phyloP scores from a whole-genome alignment of 2,329 filamentous ascomycete species.

The Beauveria varroae region DNA sequence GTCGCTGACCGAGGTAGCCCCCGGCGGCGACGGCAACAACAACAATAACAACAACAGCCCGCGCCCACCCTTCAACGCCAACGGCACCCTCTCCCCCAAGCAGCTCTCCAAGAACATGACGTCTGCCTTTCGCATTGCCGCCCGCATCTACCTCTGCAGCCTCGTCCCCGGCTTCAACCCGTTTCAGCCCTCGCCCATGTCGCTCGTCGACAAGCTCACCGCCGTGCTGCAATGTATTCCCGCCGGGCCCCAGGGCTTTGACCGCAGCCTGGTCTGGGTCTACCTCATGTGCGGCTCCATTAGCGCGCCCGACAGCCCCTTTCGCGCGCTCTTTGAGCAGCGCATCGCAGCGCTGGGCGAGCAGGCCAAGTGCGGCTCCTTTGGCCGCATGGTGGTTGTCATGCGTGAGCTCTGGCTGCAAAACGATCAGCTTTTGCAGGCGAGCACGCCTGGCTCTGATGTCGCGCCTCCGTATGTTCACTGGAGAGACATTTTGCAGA shows the following conservation, averaged over 20 bases:
- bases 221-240: constrained; percentile 76
- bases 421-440: constrained; percentile 48
- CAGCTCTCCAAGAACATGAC: constrained; percentile 86
- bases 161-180: constrained; percentile 83
- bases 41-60: constrained; percentile 30
- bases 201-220: constrained; percentile 71
- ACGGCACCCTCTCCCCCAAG: constrained; percentile 70
- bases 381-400: constrained; percentile 73
- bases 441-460: constrained; percentile 29
- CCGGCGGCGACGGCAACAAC: too few relatives aligned
- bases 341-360: constrained; percentile 70
- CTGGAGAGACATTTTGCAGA: constrained; percentile 91
- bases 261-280: constrained; percentile 88
- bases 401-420: constrained; percentile 80
- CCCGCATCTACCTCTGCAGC: constrained; percentile 94
- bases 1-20: constrained; percentile 59
- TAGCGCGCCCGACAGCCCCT: constrained; percentile 62
- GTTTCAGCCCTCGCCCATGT: constrained; percentile 63
- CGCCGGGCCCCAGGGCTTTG: constrained; percentile 71
- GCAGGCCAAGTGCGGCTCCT: constrained; percentile 71
- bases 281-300: constrained; percentile 80
- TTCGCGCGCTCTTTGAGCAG: constrained; percentile 71
- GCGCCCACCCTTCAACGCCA: constrained; percentile 56
- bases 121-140: constrained; percentile 80
- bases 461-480: constrained; percentile 61